Base-by-base conservation (phyloP, 176 grass and related monocot genomes). In the Pharus latifolius region DNA sequence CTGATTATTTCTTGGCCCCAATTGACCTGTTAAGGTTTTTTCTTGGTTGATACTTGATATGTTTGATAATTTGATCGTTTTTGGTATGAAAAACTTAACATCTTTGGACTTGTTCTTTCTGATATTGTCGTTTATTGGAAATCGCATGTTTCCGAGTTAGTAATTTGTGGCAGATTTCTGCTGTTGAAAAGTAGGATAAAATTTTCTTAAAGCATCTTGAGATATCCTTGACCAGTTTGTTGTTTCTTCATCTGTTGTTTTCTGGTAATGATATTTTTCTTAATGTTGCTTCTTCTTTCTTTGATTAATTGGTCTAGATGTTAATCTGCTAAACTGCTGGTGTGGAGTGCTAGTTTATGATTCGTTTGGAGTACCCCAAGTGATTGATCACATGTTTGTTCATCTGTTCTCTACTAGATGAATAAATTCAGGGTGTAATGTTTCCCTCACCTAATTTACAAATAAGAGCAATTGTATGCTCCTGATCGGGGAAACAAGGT, bases 41-140 rank as follows among this genome's bases (percentile, higher is more conserved):
- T 48, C 41, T 55, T 33, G 37, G 20, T 62, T 38, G 20, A 20
- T 50, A 2, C 44, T 25, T 31, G 13, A n/a, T 50, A 5, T 35
- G 42, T 48, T 60, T 25, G 42, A 48, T 43, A 34, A 46, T 14
- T 72, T 38, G 68, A 66, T 81, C 60, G 49, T 41, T 60, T 65
- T 43, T 29, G 16, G 6, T 40, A 17, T 2, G 49, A 22, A 5
- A 37, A 65, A 23, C 31, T 79, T n/a, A 56, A 70, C 70, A 49
- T 50, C 32, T 6, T 51, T 22, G 2, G 26, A 25, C 16, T 4
- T 49, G 1, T 62, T 50, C 27, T 24, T 49, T 16, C 18, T 65
- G 37, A 3, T 14, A 17, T 44, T 45, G 38, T 42, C 25, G 76
- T 42, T 51, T 53, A 23, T 5, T 17, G 14, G 17, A 29, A 50